Base-by-base conservation (phyloP, 495 filamentous ascomycete species). In the Penicillium macrosclerotiorum region DNA sequence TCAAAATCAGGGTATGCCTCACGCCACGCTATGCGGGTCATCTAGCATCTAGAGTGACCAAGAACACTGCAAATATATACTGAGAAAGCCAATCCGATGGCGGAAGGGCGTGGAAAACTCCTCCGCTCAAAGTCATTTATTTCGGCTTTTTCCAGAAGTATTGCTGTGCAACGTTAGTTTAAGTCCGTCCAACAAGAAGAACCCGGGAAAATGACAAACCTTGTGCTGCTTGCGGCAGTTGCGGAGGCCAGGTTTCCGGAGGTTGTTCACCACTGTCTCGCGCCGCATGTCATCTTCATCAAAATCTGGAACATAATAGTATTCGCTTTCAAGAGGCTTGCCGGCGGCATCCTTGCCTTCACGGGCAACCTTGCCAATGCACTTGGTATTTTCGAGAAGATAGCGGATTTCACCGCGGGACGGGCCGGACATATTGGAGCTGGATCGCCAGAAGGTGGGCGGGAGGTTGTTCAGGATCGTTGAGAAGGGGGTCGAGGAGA, bases 261-360 rank as follows among this genome's bases (percentile, higher is more conserved):
- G 69, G 42, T 89, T 86, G 53, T 89, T 81, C 7, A 89, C 89
- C 27, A 96, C 89, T n/a, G 89, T 81, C 46, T 88, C 76, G 38
- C 88, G 80, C 35, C 93, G 78, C 55, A 81, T 79, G n/a, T 79
- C 75, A 53, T 98, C 88, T 2, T 72, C 73, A 62, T 98, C 93
- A 60, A 81, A 76, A 62, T 98, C 93, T 2, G 92, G 86, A n/a
- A 96, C 78, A 62, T 98, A 98, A 62, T 96, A 97, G 58, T 90
- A 98, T 67, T 98, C 91, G 69, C 83, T 90, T 74, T 98, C 92
- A 8, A 98, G 79, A 5, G 83, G 75, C 72, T 96, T 91, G 49
- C 93, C 93, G 0, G 93, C 93, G 12, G 93, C 93, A 69, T 98
- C 93, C 63, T 96, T 98, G 59, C 93, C 93, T 60, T 90, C 85